These are phyloP conservation scores for Cutaneotrichosporon spelunceum DNA, from an alignment of 1,284 basidiomycete genomes.

Conservation along the genomic window DNA sequence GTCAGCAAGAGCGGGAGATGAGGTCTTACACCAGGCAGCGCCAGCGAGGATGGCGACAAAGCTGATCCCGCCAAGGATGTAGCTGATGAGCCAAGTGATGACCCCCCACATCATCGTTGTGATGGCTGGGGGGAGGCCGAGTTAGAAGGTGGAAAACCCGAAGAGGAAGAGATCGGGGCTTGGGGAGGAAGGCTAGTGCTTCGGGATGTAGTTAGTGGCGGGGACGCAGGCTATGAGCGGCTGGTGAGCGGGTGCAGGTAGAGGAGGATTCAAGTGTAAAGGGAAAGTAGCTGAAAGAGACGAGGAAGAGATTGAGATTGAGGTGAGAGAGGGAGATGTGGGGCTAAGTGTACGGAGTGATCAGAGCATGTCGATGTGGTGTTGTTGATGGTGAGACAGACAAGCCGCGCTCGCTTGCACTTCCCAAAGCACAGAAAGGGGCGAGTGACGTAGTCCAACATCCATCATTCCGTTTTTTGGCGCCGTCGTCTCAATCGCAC, in stretches of 20 bases:
- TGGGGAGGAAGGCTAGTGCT: not conserved
- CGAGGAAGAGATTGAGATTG: no score
- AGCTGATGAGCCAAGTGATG: slow-evolving; percentile 53
- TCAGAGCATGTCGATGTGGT: not conserved
- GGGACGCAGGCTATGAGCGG: not conserved
- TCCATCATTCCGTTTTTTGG: no score
- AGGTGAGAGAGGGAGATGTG: not conserved
- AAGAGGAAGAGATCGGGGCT: not conserved
- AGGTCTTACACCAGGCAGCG: slow-evolving; percentile 52
- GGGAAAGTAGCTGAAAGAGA: not conserved
- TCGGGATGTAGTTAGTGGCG: not conserved
- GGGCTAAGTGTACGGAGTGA: not conserved
- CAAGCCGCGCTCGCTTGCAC: no score
- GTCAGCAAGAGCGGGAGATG: not conserved
- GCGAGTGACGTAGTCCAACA: no score
- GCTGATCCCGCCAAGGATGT: slow-evolving; percentile 80
- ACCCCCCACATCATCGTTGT: slow-evolving; percentile 13
- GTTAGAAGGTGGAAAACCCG: not conserved
- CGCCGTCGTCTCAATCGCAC: no score
- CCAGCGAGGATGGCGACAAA: slow-evolving; percentile 71
- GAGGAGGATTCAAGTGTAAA: not conserved
- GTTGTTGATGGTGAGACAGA: not conserved
- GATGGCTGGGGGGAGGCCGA: not conserved
- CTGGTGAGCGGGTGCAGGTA: not conserved
- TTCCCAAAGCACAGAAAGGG: no score